Evolutionary conservation across 2,329 filamentous ascomycete genomes (phyloP).

Genomic region (Aspergillus sp.): DNA sequence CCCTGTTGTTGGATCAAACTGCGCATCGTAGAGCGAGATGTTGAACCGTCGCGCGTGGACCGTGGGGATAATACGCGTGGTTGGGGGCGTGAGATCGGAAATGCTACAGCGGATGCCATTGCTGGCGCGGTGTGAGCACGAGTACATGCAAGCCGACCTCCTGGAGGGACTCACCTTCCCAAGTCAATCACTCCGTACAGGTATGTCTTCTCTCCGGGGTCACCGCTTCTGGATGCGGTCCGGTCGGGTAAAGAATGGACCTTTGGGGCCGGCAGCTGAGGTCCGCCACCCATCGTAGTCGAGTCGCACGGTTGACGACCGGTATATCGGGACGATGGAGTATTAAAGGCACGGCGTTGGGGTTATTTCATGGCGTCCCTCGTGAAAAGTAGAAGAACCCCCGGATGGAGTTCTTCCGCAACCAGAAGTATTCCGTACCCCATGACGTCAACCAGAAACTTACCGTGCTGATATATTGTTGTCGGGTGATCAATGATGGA

Average conservation of each 20-base stretch:
- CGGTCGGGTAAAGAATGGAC: neutral
- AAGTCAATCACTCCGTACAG: conserved; percentile 36
- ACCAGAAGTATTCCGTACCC: too few species aligned
- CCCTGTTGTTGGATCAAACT: conserved; percentile 43
- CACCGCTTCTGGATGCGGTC: neutral
- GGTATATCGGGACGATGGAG: too few species aligned
- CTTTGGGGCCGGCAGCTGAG: neutral
- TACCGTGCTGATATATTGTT: too few species aligned
- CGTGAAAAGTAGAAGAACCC: too few species aligned
- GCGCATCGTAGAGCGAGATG: conserved; percentile 82
- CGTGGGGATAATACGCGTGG: conserved; percentile 71
- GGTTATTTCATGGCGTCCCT: too few species aligned
- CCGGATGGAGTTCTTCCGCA: too few species aligned
- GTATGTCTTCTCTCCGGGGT: conserved; percentile 6
- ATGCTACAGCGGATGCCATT: conserved; percentile 93
- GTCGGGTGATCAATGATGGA: too few species aligned
- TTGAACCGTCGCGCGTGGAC: conserved; percentile 72
- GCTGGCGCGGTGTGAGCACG: conserved; percentile 36
- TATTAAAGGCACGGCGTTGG: too few species aligned
- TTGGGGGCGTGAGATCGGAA: conserved; percentile 69
- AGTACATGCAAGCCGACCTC: neutral
- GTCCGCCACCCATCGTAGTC: conserved; percentile 1
- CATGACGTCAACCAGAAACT: too few species aligned
- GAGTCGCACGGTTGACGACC: too few species aligned
- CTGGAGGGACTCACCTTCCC: conserved; percentile 29